Base-by-base conservation (phyloP, 2,329 filamentous ascomycete genomes). In the Sarocladium brachiariae region DNA sequence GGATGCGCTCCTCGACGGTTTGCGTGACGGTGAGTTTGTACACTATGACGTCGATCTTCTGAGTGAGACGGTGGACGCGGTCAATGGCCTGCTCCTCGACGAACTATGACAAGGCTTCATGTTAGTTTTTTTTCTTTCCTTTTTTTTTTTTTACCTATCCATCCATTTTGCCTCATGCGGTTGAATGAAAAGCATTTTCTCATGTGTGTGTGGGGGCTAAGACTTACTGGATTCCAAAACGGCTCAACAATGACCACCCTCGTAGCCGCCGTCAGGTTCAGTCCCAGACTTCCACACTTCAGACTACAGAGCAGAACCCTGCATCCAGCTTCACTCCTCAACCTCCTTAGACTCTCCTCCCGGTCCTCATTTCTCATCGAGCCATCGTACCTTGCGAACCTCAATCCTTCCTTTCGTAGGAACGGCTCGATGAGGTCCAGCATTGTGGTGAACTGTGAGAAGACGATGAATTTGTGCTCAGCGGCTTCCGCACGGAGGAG, bases 41-140 rank as follows among this genome's bases (percentile, higher is more conserved):
- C 55, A 99, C 89, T 51, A 92, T 82, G 30, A 99, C 93, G 63
- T 97, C 91, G 35, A 92, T 78, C 1, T 89, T 96, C 69, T 99
- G 93, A 35, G 95, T 97, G 50, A 99, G 84, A n/a, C 93, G 89
- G 65, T 99, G 93, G 23, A 99, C 93, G 50, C 93, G 89, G 68
- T 99, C 93, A 59, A 99, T 99, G 46, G 93, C 93, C 74, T 99
- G 93, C 66, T 99, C 93, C 73, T 99, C 93, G 30, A 99, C 89
- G 63, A 99, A 99, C 80, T 88, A 58, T n/a, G n/a, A n/a, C n/a
- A 51, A 3, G 6, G 8, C 21, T 33, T 9, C 27, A 33, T 35
- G 30, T 23, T 43, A 34, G 35, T 31, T n/a, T n/a, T n/a, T n/a
- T n/a, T n/a, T n/a, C n/a, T n/a, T n/a, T n/a, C n/a, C n/a, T n/a